Evolutionary conservation across 2,329 filamentous ascomycete genomes (phyloP).

Genomic region (Hypoxylon rubiginosum): DNA sequence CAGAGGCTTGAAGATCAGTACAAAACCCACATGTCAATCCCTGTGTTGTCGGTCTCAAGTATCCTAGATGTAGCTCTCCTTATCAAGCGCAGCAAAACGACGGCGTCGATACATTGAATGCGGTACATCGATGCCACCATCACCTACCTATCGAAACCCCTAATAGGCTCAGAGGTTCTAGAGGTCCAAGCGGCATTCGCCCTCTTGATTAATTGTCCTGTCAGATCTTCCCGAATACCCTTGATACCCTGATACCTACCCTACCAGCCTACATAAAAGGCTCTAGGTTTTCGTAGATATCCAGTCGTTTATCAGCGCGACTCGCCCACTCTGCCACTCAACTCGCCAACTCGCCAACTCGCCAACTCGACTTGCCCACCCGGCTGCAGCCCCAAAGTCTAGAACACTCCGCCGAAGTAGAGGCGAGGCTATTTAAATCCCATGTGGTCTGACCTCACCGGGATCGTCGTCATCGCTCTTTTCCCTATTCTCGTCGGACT

Average conservation of each 20-base stretch:
- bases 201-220: conserved; percentile 7
- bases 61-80: conserved; percentile 17
- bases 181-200: conserved; percentile 18
- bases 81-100: conserved; percentile 24
- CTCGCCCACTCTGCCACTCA: conserved; percentile 24
- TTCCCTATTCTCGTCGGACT: conserved; percentile 20
- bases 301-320: conserved; percentile 26
- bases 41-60: not conserved
- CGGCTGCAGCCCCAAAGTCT: conserved; percentile 28
- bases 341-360: not conserved
- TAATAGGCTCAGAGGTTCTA: too few relatives aligned
- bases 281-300: conserved; percentile 12
- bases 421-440: conserved; percentile 38
- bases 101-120: not conserved
- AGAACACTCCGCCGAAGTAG: conserved; percentile 20
- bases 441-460: conserved; percentile 27
- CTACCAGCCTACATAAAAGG: conserved; percentile 4
- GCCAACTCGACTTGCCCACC: conserved; percentile 31
- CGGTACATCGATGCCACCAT: conserved; percentile 1
- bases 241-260: not conserved
- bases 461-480: conserved; percentile 15
- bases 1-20: conserved; percentile 7
- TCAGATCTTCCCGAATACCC: conserved; percentile 25
- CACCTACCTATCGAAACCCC: not conserved
- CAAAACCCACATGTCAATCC: conserved; percentile 8